phyloP scores from a whole-genome alignment of 306 rosid genomes.

The Erythrophleum fordii region DNA sequence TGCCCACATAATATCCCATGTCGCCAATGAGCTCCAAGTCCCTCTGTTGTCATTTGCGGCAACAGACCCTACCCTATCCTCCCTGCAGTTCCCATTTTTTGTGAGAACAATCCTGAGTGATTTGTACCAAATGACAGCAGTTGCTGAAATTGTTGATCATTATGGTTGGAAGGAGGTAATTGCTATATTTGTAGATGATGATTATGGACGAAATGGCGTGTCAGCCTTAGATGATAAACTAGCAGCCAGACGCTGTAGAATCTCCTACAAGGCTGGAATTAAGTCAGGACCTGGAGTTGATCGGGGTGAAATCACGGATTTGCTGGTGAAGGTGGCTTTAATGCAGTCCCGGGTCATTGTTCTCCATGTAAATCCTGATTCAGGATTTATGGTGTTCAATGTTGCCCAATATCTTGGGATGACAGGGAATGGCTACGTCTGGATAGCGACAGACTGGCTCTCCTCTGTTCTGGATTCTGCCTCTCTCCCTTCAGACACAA shows the following conservation, averaged over 20 bases:
- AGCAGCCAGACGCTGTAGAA: slow-evolving; percentile 69
- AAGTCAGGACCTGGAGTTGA: slow-evolving; percentile 49
- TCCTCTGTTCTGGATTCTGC: slow-evolving; percentile 72
- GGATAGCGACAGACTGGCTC: slow-evolving; percentile 98
- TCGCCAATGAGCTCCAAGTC: slow-evolving; percentile 86
- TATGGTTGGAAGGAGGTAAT: slow-evolving; percentile 90
- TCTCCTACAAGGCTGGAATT: slow-evolving; percentile 72
- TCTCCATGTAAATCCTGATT: slow-evolving; percentile 77
- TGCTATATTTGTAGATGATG: slow-evolving; percentile 81
- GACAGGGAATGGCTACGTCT: slow-evolving; percentile 82
- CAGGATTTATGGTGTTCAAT: slow-evolving; percentile 67
- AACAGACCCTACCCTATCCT: slow-evolving; percentile 90
- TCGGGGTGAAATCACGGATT: slow-evolving; percentile 59
- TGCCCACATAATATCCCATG: slow-evolving; percentile 83
- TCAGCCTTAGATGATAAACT: slow-evolving; percentile 74
- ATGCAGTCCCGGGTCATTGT: slow-evolving; percentile 87
- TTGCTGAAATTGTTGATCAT: slow-evolving; percentile 71
- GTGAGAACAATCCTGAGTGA: slow-evolving; percentile 85
- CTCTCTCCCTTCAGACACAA: slow-evolving; percentile 51
- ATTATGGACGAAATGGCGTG: slow-evolving; percentile 81
- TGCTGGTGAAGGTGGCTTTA: slow-evolving; percentile 70
- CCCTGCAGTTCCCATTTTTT: slow-evolving; percentile 83
- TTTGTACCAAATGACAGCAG: slow-evolving; percentile 83
- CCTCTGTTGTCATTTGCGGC: slow-evolving; percentile 89
- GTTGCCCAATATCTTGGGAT: slow-evolving; percentile 83